phyloP scores from a whole-genome alignment of 257 asterid genomes.

The Jaltomata sinuosa region DNA sequence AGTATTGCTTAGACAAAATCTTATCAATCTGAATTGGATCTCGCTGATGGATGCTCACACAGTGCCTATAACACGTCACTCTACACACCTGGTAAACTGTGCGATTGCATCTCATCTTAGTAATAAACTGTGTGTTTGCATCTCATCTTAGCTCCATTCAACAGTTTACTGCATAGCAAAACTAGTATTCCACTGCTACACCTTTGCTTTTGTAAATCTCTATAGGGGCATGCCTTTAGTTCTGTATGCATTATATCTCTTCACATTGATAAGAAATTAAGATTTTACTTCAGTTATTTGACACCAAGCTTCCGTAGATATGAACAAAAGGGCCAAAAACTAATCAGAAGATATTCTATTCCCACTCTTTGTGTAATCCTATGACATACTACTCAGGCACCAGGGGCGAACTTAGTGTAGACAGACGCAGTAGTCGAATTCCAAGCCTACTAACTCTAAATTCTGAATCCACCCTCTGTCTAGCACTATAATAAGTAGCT shows the following conservation, averaged over 20 bases:
- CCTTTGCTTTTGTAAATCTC: neutral
- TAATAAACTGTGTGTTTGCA: neutral
- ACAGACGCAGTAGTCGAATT: neutral
- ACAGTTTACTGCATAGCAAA: neutral
- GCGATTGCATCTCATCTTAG: neutral
- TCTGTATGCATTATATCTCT: neutral
- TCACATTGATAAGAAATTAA: too few species aligned
- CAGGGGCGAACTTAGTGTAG: neutral
- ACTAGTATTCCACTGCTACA: neutral
- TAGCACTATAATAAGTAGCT: neutral
- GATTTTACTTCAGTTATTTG: neutral
- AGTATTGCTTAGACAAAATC: neutral
- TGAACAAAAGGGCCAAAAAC: neutral
- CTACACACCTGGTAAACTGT: neutral
- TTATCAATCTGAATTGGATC: neutral
- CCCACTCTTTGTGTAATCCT: neutral
- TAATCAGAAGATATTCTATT: neutral
- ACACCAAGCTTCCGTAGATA: neutral
- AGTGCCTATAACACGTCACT: neutral
- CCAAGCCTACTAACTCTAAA: neutral
- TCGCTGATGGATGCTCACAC: neutral
- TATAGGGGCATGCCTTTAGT: neutral
- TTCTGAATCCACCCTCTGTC: neutral
- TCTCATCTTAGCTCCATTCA: neutral
- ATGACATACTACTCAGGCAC: neutral